phyloP scores from a whole-genome alignment of 192 early-diverging fungal genomes.

The Ambispora gerdemannii region DNA sequence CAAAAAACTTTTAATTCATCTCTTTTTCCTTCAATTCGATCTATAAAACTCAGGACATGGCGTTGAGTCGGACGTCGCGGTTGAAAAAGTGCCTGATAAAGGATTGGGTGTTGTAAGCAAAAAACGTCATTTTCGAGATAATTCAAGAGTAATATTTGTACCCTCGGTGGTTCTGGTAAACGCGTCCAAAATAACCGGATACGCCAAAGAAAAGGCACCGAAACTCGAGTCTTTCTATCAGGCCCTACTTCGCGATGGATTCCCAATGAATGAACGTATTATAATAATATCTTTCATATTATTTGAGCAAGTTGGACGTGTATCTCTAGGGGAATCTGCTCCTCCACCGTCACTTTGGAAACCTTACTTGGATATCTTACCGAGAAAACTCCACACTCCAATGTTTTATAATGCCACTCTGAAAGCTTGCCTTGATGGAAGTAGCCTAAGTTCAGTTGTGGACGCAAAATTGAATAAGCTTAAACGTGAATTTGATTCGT shows the following conservation, averaged over 20 bases:
- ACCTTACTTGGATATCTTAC: conserved; percentile 59
- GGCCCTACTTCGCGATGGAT: neutral
- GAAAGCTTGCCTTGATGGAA: conserved; percentile 48
- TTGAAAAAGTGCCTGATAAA: conserved; percentile 22
- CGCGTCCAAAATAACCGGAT: conserved; percentile 6
- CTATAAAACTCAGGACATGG: neutral
- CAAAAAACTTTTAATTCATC: neutral
- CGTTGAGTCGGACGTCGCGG: neutral
- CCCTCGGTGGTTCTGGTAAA: conserved; percentile 3
- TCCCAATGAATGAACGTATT: conserved; percentile 36
- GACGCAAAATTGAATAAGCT: conserved; percentile 49
- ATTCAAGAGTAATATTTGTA: conserved; percentile 10
- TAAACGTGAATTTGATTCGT: conserved; percentile 43
- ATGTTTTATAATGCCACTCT: conserved; percentile 34
- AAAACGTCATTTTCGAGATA: neutral
- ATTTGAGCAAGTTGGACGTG: conserved; percentile 30
- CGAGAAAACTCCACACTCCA: conserved; percentile 40
- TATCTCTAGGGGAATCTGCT: neutral
- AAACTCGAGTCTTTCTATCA: conserved; percentile 17
- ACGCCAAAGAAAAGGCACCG: conserved; percentile 28
- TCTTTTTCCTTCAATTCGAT: neutral
- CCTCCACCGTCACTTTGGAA: conserved; percentile 35
- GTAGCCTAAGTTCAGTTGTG: conserved; percentile 49
- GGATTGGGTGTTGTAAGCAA: conserved; percentile 12
- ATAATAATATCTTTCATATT: conserved; percentile 45